Evolutionary conservation across 129 eudicot genomes (phyloP).

Genomic region (Kitagawia praeruptora): DNA sequence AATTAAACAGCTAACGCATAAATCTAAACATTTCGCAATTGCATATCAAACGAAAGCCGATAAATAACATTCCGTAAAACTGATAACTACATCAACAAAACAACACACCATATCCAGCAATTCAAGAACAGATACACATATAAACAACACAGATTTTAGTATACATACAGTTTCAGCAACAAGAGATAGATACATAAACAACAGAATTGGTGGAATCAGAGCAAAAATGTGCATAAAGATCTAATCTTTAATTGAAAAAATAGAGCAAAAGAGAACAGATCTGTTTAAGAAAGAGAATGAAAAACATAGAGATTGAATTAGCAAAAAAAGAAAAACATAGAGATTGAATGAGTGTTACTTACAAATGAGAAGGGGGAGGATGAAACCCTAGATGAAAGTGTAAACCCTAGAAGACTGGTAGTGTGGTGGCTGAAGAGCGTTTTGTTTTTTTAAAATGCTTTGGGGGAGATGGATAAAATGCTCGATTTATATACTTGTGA

Average conservation of each 20-base stretch:
- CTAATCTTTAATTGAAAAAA: not conserved
- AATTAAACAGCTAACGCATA: not conserved
- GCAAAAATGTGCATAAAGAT: constrained; percentile 2
- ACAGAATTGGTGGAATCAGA: not conserved
- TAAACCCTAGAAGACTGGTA: not conserved
- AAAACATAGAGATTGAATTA: not conserved
- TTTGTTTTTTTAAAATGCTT: not conserved
- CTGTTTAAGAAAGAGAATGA: not conserved
- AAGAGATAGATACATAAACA: not conserved
- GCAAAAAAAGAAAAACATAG: not conserved
- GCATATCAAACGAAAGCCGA: not conserved
- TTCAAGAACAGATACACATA: not conserved
- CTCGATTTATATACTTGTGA: no score
- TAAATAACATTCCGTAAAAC: not conserved
- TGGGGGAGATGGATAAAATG: not conserved
- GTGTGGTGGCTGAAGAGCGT: not conserved
- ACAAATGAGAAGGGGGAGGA: not conserved
- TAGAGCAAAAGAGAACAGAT: not conserved
- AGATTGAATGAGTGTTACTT: not conserved
- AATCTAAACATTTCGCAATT: not conserved
- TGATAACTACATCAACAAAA: not conserved
- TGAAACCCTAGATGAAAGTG: not conserved
- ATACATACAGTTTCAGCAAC: not conserved
- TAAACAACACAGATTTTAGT: not conserved
- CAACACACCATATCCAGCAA: not conserved